Conservation (phyloP, 805 yeast genomes). For the Sungouiozyma ichnusensis region DNA sequence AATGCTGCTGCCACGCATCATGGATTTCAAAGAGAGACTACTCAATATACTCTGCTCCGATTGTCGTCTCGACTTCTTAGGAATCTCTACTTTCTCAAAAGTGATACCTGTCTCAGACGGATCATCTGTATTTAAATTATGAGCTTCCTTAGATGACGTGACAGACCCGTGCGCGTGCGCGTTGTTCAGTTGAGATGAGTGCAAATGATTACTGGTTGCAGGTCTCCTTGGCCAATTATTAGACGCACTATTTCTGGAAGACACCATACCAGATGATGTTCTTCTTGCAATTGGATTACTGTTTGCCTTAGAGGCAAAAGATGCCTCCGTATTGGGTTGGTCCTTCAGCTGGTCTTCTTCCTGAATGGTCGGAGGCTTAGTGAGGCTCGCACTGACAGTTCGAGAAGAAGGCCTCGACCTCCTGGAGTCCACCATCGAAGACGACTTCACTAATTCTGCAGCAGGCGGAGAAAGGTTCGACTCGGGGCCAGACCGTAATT, state of each 20-base stretch:
- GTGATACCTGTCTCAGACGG: conserved; percentile 10
- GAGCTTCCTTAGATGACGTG: background rate
- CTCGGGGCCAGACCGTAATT: background rate
- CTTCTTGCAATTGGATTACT: background rate
- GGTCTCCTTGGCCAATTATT: background rate
- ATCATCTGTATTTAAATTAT: background rate
- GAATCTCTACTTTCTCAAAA: conserved; percentile 45
- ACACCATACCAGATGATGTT: background rate
- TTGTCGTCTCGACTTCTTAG: conserved; percentile 29
- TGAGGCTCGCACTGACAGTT: background rate
- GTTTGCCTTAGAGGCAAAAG: background rate
- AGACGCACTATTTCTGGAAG: background rate
- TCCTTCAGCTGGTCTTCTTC: conserved; percentile 12
- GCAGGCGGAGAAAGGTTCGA: no score
- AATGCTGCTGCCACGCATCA: conserved; percentile 42
- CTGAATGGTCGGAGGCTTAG: conserved; percentile 13
- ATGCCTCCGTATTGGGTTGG: background rate
- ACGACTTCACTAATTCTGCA: no score
- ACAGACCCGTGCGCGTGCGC: background rate
- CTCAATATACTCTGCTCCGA: conserved; percentile 34
- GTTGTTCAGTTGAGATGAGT: background rate
- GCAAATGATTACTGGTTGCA: background rate
- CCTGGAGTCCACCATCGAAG: no score
- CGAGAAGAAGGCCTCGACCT: background rate
- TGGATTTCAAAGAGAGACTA: conserved; percentile 58